phyloP scores from a whole-genome alignment of 2,329 filamentous ascomycete species.

The Trichoderma koningii region DNA sequence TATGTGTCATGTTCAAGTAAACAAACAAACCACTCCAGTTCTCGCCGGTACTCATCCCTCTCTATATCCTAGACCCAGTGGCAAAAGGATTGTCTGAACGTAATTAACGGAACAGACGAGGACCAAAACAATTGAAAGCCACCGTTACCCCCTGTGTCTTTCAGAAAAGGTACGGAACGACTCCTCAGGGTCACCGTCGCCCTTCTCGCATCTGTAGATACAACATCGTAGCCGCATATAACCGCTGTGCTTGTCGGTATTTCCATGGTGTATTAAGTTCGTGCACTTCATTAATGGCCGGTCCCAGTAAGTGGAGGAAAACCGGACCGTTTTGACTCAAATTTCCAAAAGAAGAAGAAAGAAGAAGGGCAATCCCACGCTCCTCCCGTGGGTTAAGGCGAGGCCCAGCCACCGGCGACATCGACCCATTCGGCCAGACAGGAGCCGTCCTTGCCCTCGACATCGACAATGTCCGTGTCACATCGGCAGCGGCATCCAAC shows the following conservation, averaged over 20 bases:
- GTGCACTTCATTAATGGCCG: slow-evolving; percentile 27
- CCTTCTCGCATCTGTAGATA: slow-evolving; percentile 1
- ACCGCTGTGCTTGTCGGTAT: slow-evolving; percentile 2
- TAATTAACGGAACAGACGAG: not conserved
- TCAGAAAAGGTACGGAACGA: not conserved
- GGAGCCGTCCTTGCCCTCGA: slow-evolving; percentile 95
- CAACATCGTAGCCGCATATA: slow-evolving; percentile 14
- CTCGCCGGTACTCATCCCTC: slow-evolving; percentile 11
- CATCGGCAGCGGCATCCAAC: slow-evolving; percentile 96
- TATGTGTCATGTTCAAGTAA: not conserved
- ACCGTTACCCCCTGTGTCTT: not conserved
- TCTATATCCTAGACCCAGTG: slow-evolving; percentile 21
- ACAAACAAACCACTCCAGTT: not conserved
- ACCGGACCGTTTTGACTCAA: slow-evolving; percentile 16
- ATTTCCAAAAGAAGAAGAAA: slow-evolving; percentile 19
- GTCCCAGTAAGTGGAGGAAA: not conserved
- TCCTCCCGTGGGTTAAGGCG: slow-evolving; percentile 40
- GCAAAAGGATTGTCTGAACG: slow-evolving; percentile 11
- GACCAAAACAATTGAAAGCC: not conserved
- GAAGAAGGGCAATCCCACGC: not conserved
- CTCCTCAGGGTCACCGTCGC: not conserved
- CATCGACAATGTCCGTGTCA: slow-evolving; percentile 95
- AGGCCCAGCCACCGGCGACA: slow-evolving; percentile 89
- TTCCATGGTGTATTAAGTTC: slow-evolving; percentile 25
- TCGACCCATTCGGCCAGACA: slow-evolving; percentile 97